Conservation (phyloP, 768 basidiomycete genomes). For the Russula foetens region DNA sequence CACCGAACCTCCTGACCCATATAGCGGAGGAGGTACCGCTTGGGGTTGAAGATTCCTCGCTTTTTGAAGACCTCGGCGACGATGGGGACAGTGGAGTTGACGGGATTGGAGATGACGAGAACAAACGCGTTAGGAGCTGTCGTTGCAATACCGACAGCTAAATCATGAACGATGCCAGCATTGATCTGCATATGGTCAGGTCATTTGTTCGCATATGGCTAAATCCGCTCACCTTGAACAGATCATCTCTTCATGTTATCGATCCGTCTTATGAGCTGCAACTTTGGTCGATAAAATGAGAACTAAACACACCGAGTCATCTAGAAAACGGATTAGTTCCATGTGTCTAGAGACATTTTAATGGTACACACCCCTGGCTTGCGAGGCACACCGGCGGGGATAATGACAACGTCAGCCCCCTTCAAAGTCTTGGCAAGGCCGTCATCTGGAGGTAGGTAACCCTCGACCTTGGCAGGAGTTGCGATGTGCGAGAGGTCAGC, state of each 20-base stretch:
- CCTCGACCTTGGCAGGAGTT: slow-evolving; percentile 77
- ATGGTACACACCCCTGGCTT: slow-evolving; percentile 74
- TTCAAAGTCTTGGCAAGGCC: slow-evolving; percentile 76
- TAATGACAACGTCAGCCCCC: slow-evolving; percentile 86
- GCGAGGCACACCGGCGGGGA: slow-evolving; percentile 93
- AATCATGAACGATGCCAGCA: slow-evolving; percentile 90
- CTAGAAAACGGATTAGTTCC: slow-evolving; percentile 23
- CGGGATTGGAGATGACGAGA: slow-evolving; percentile 97
- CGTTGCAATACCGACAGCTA: slow-evolving; percentile 84
- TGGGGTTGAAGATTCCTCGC: slow-evolving; percentile 84
- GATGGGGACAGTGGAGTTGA: slow-evolving; percentile 98
- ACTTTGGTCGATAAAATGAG: not conserved
- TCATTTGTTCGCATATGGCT: not conserved
- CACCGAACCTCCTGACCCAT: not conserved
- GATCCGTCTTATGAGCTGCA: slow-evolving; percentile 5
- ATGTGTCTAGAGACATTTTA: not conserved
- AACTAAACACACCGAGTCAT: slow-evolving; percentile 40
- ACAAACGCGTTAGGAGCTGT: slow-evolving; percentile 83
- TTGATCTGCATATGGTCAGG: slow-evolving; percentile 61
- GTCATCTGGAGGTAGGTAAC: slow-evolving; percentile 71
- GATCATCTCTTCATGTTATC: slow-evolving; percentile 63
- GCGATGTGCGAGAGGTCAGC: slow-evolving; percentile 92
- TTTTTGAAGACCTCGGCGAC: slow-evolving; percentile 95
- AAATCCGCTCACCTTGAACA: slow-evolving; percentile 71
- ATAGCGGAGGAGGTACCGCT: slow-evolving; percentile 45